Base-by-base conservation (phyloP, 768 basidiomycete species). In the Holtermannia corniformis region DNA sequence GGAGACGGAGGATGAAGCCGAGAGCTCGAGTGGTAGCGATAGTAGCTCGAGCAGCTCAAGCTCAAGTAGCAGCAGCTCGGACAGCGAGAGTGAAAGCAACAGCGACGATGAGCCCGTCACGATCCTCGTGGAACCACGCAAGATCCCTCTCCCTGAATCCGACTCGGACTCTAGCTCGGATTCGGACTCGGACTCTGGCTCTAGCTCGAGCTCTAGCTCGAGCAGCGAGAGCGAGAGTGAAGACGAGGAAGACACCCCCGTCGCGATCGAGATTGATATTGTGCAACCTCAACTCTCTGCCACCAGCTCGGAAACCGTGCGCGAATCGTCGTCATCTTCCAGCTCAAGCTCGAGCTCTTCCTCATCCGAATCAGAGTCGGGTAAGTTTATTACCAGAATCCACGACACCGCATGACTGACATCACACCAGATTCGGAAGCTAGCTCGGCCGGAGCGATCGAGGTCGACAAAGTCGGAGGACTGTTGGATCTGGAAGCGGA, bases 111-210 rank as follows among this genome's bases (percentile, higher is more conserved):
- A 25, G 11, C 13, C 4, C 5, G n/a, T 49, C 27, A 4, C 23
- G 14, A 45, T 51, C 50, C 23, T 44, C 41, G 20, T 47, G 44
- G 19, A 47, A 42, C 41, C 32, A 7, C 10, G 10, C 32, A 37
- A 37, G 32, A 16, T 37, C 32, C 32, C 32, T 16, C 16, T 37
- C 10, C 32, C 32, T 16, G 32, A 37, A 37, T 37, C 65, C 5
- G 61, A 60, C 22, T 61, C 63, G 16, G 51, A 54, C 25, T 61
- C 59, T 12, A 53, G 42, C 16, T 49, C 46, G 13, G 52, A 56
- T 10, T 58, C 54, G 14, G 52, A 50, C 13, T 57, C 51, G 28
- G 52, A 25, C 26, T 50, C 28, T 47, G 50, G 21, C 43, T 52
- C 49, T 10, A 41, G 44, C 20, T 59, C 57, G n/a, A 48, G 45